Base-by-base conservation (phyloP, 257 asterid genomes). In the Gentiana straminea region DNA sequence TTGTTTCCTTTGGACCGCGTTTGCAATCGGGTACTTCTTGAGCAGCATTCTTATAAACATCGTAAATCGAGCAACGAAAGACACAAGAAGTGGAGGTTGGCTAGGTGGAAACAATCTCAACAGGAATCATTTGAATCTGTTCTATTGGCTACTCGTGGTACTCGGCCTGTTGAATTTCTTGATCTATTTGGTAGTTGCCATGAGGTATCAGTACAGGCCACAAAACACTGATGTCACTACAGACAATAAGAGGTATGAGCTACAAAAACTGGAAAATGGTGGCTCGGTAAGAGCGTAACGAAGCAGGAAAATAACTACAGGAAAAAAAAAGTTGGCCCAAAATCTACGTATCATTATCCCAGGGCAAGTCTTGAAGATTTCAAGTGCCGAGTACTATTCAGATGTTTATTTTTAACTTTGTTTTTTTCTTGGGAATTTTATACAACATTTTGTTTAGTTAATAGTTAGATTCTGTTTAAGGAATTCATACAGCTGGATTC, bases 1-100 rank as follows among this genome's bases (percentile, higher is more conserved):
- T 13, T 85, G 91, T 44, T 82, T 85, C 8, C 78, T 78, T 0
- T 85, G 91, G 91, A 79, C 72, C 0, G 78, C 94, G 0, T 82
- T 85, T 88, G 71, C 94, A 8, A 44, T 85, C 0, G 94, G 94
- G 0, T 85, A 82, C 44, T 85, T 63, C 51, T 24, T 76, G 37
- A 85, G 94, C 61, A 77, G 91, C 4, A 78, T 85, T 24, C 4
- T 79, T 37, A 91, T 85, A 46, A 85, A 80, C 65, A 64, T 66
- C 1, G 94, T 85, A 62, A 85, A 85, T 34, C 35, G 43, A 1
- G 81, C 84, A 5, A 82, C 94, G 0, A 58, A 68, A 52, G 64
- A 57, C 35, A 80, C 91, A 0, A 57, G 65, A 37, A 85, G 86
- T 50, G 75, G 77, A 50, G 91, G 88, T 0, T 85, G 94, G 94